Evolutionary conservation across 1,139 yeast species (phyloP), one percentile per base, ranked within the genome.

Genomic region (Taiozyma sp.): DNA sequence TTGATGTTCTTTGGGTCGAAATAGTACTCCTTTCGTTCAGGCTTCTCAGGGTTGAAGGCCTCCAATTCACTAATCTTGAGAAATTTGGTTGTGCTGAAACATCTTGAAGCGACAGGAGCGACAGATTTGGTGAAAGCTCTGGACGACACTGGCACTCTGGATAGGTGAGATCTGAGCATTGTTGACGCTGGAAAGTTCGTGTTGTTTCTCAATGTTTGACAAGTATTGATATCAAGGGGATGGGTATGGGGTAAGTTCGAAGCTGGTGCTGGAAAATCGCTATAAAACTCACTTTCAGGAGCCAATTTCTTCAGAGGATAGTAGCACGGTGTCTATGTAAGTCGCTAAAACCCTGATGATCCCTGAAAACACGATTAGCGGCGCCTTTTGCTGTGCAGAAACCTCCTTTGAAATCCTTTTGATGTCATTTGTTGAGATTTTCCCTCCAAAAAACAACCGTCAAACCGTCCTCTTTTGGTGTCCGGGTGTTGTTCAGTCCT

Each of bases 1-100:
- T 63, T 54, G 50, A 64, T 55, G 19, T 49, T 41, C 24, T 55
- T 56, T 19, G 57, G 51, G 28, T 51, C 50, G 38, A 53, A 50
- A 36, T 47, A 42, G 42, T 45, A 50, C 7, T 46, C 43, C 22
- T 43, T 49, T 23, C 50, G 48, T 29, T 51, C 48, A 4, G 50
- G 51, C 28, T 45, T 51, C 30, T 48, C 43, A 4, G 57, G 55
- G 8, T 47, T 45, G 48, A 53, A 56, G 10, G 54, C 52, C 38
- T 56, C 57, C 43, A 51, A 29, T 44, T 54, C 59, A 19, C 51
- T 53, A n/a, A 44, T 44, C 10, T 38, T 34, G 8, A 16, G 16
- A n/a, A 32, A 47, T 9, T 45, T 22, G 34, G 49, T 43, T 13
- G 28, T 28, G n/a, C 46, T 48, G 45, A 51, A 51, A 16, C 22